These are phyloP conservation scores for Nematocida ironsii DNA, from an alignment of 371 early-diverging fungal genomes.

Conservation along the genomic window DNA sequence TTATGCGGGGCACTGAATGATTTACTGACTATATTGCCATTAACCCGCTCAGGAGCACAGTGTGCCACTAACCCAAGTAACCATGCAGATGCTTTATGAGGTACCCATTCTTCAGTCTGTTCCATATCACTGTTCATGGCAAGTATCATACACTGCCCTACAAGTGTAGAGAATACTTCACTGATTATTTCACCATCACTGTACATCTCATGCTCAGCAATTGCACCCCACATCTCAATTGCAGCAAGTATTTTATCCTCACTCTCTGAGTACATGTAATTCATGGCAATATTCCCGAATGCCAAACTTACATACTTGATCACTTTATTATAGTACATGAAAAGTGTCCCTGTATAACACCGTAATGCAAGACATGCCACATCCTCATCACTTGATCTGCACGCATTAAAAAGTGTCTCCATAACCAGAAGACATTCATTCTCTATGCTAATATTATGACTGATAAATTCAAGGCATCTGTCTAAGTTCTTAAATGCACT, in stretches of 20 bases:
- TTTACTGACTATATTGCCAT: conserved; percentile 25
- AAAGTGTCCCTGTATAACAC: conserved; percentile 59
- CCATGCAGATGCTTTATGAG: conserved; percentile 67
- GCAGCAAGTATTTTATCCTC: conserved; percentile 56
- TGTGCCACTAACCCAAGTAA: conserved; percentile 55
- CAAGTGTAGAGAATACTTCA: conserved; percentile 25
- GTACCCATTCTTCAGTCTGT: conserved; percentile 59
- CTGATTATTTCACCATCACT: conserved; percentile 2
- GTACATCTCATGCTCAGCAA: conserved; percentile 60
- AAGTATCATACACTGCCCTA: conserved; percentile 46
- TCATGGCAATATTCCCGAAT: conserved; percentile 49
- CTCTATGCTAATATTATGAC: conserved; percentile 47
- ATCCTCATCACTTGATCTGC: conserved; percentile 23
- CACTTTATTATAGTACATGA: conserved; percentile 49
- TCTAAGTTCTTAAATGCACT: conserved; percentile 36
- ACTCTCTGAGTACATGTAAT: conserved; percentile 31
- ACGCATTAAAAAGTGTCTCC: conserved; percentile 35
- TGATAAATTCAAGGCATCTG: conserved; percentile 34
- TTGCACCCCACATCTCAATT: conserved; percentile 66
- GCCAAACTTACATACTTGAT: conserved; percentile 38
- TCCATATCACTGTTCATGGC: conserved; percentile 57
- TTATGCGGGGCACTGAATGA: conserved; percentile 14
- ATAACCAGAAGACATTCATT: conserved; percentile 46
- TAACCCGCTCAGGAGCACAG: conserved; percentile 21
- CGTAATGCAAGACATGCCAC: conserved; percentile 54